phyloP scores from a whole-genome alignment of 1,284 basidiomycete species.

The Lentinus polychrous region DNA sequence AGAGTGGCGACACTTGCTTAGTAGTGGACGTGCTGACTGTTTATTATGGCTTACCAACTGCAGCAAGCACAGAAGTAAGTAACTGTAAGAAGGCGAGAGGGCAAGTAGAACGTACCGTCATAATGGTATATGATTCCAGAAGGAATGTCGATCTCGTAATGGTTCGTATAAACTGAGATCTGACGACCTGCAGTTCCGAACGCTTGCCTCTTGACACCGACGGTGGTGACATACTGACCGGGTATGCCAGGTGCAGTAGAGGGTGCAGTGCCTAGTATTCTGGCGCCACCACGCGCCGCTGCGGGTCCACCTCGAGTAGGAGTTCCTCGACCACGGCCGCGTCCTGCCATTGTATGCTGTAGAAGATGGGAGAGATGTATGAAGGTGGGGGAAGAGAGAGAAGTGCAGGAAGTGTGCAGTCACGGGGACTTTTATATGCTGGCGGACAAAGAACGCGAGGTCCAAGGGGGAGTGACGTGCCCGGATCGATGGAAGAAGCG shows the following conservation, averaged over 20 bases:
- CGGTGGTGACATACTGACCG: slow-evolving; percentile 37
- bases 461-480: background rate
- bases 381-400: background rate
- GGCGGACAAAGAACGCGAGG: background rate
- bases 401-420: background rate
- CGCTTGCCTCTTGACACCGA: slow-evolving; percentile 60
- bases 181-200: slow-evolving; percentile 50
- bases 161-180: slow-evolving; percentile 56
- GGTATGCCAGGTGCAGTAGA: slow-evolving; percentile 12
- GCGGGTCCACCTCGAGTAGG: slow-evolving; percentile 1
- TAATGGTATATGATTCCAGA: slow-evolving; percentile 64
- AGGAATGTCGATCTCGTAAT: slow-evolving; percentile 54
- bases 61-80: slow-evolving; percentile 12
- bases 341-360: slow-evolving; percentile 7
- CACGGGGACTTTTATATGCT: background rate
- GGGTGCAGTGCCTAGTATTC: background rate
- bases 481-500: background rate
- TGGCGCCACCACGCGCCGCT: slow-evolving; percentile 1
- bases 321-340: slow-evolving; percentile 7
- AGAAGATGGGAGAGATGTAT: background rate
- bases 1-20: slow-evolving; percentile 2
- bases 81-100: background rate
- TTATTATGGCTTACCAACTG: slow-evolving; percentile 47
- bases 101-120: slow-evolving; percentile 47
- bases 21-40: background rate